A percentile compares a stretch with the other conserved stretches of the same genome.
These are phyloP conservation scores for Pythium sukuiense DNA, from an alignment of 352 stramenopile species.

Conservation along the genomic window DNA sequence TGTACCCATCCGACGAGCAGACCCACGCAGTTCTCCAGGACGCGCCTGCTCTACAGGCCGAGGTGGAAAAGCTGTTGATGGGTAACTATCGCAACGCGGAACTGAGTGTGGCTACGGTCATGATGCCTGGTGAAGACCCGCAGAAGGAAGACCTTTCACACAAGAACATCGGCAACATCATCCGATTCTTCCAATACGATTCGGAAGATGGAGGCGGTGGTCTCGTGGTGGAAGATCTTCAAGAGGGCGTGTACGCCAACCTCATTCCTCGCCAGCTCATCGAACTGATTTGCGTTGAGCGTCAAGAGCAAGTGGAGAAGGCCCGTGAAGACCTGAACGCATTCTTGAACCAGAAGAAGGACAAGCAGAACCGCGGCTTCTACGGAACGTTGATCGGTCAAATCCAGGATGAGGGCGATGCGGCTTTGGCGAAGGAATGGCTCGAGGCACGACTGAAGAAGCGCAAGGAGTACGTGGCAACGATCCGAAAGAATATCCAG, in stretches of 20 bases:
- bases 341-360: constrained; percentile 87
- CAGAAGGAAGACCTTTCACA: constrained; percentile 75
- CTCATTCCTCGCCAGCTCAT: constrained; percentile 81
- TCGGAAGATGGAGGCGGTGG: constrained; percentile 76
- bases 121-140: constrained; percentile 80
- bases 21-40: constrained; percentile 77
- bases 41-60: constrained; percentile 55
- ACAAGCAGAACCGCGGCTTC: constrained; percentile 78
- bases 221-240: constrained; percentile 82
- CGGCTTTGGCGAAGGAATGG: constrained; percentile 72
- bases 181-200: constrained; percentile 88
- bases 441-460: constrained; percentile 76
- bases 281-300: constrained; percentile 73
- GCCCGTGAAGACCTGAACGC: constrained; percentile 73
- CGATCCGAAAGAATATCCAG: constrained; percentile 83
- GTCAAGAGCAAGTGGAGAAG: constrained; percentile 78
- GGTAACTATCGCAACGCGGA: constrained; percentile 79
- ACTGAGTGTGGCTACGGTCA: constrained; percentile 84
- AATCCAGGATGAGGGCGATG: constrained; percentile 86
- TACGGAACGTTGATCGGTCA: constrained; percentile 87
- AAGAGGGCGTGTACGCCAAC: constrained; percentile 78
- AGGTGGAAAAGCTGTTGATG: constrained; percentile 69
- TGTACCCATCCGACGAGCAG: constrained; percentile 78
- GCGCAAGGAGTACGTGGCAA: constrained; percentile 79
- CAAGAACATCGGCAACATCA: constrained; percentile 90